Conservation (phyloP, 1,139 yeast species). For the Geotrichum phurueaensis region DNA sequence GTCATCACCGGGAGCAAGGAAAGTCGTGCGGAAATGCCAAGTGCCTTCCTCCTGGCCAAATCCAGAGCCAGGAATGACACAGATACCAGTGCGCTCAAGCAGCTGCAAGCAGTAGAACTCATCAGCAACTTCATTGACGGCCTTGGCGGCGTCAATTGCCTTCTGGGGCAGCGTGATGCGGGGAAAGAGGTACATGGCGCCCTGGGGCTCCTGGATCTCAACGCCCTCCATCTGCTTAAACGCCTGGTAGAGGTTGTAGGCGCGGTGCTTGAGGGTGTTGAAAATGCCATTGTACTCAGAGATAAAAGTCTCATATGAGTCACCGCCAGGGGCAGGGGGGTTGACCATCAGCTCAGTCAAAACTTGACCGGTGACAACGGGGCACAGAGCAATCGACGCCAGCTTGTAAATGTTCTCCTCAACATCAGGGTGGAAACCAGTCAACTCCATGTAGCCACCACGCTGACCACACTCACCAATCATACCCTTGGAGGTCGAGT, state of each 20-base stretch:
- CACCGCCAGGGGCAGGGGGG: constrained; percentile 77
- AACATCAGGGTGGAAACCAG: constrained; percentile 70
- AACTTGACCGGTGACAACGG: constrained; percentile 92
- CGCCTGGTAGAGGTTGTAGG: constrained; percentile 59
- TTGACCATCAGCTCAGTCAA: constrained; percentile 86
- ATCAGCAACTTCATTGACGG: constrained; percentile 55
- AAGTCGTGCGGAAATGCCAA: constrained; percentile 89
- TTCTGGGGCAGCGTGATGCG: constrained; percentile 55
- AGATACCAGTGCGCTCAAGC: constrained; percentile 86
- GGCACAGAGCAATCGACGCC: constrained; percentile 85
- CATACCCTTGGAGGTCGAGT: constrained; percentile 94
- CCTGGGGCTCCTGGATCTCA: constrained; percentile 80
- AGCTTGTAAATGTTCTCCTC: constrained; percentile 68
- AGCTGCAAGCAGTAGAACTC: constrained; percentile 81
- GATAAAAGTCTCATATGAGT: constrained; percentile 61
- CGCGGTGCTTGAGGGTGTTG: constrained; percentile 55
- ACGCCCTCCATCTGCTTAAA: constrained; percentile 75
- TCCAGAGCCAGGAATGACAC: constrained; percentile 96
- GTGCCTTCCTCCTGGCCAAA: constrained; percentile 90
- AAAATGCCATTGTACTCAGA: constrained; percentile 58
- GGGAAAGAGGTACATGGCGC: constrained; percentile 97
- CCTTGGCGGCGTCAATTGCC: constrained; percentile 57
- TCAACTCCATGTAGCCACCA: constrained; percentile 95
- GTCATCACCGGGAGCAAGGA: constrained; percentile 88
- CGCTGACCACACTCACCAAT: constrained; percentile 99